Evolutionary conservation across 148 eudicot species (phyloP).

Genomic region (Silene conica): DNA sequence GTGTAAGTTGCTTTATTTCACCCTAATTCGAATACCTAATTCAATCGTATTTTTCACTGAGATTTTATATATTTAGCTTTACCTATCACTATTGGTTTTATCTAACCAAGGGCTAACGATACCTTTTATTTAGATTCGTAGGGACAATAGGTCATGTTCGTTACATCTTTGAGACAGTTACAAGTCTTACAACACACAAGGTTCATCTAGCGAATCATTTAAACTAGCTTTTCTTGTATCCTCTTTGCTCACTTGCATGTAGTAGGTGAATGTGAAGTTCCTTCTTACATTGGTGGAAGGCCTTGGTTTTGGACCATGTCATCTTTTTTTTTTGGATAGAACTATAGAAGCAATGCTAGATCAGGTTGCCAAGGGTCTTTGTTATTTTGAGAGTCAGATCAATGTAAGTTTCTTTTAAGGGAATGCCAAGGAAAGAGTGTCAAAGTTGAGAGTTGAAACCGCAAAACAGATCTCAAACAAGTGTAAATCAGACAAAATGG

Average conservation of each 20-base stretch:
- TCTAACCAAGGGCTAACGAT: neutral
- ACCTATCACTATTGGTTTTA: neutral
- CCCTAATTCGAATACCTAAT: neutral
- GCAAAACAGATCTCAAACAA: neutral
- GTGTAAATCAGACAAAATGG: neutral
- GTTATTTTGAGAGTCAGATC: too few relatives aligned
- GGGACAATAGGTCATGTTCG: neutral
- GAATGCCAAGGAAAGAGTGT: neutral
- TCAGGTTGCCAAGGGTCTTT: too few relatives aligned
- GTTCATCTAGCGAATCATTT: neutral
- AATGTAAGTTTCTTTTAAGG: too few relatives aligned
- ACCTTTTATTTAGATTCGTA: neutral
- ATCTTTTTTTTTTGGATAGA: neutral
- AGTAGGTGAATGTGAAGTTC: neutral
- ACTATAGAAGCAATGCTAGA: too few relatives aligned
- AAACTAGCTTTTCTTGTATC: neutral
- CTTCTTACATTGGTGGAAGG: neutral
- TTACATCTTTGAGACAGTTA: neutral
- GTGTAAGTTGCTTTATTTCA: neutral
- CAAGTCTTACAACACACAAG: neutral
- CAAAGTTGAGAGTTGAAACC: neutral
- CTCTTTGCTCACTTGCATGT: neutral
- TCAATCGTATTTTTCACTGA: neutral
- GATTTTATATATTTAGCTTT: neutral
- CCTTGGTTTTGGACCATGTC: neutral